Conservation (phyloP, 257 asterid species). For the Solanum tarapatanum region DNA sequence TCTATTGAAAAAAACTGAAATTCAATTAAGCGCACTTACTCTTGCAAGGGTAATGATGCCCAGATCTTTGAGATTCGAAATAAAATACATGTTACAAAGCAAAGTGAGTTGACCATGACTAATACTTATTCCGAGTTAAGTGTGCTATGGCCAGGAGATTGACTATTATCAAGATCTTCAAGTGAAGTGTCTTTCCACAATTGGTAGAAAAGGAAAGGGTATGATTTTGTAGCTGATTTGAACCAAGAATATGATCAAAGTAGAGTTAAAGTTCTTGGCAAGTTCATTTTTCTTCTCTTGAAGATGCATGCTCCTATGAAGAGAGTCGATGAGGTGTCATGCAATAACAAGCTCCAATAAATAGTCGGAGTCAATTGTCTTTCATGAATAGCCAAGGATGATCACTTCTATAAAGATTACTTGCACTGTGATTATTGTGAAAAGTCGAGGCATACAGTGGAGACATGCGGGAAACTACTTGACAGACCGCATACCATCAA, state of each 20-base stretch:
- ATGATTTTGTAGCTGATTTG: neutral
- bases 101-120: neutral
- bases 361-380: neutral
- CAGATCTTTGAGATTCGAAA: neutral
- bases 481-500: neutral
- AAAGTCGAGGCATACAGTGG: neutral
- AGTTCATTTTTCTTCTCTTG: neutral
- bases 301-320: neutral
- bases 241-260: neutral
- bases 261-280: neutral
- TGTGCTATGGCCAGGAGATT: neutral
- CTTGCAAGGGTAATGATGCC: neutral
- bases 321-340: neutral
- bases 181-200: neutral
- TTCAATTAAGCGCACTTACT: neutral
- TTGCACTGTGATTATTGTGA: neutral
- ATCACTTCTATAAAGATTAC: neutral
- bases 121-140: neutral
- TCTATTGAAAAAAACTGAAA: neutral
- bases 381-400: neutral
- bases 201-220: neutral
- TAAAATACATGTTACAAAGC: neutral
- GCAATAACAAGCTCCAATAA: neutral
- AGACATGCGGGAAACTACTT: neutral
- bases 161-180: neutral